phyloP scores from a whole-genome alignment of 2,329 filamentous ascomycete genomes.

The Phialocephala sp. region DNA sequence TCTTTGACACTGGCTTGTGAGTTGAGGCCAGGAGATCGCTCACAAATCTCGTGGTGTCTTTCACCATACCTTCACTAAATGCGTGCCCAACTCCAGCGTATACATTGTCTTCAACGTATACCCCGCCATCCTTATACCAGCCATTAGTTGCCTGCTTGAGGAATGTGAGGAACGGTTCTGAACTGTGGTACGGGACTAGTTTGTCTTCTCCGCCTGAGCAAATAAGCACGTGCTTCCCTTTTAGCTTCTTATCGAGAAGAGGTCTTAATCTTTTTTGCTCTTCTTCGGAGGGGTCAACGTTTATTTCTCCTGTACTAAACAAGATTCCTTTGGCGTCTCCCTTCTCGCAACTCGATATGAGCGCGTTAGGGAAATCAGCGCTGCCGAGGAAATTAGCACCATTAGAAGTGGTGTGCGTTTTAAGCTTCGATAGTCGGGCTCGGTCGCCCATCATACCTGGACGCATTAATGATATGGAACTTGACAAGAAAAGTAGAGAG shows the following conservation, averaged over 20 bases:
- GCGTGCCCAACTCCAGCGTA: slow-evolving; percentile 73
- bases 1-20: slow-evolving; percentile 28
- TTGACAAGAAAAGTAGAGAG: background rate
- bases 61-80: slow-evolving; percentile 71
- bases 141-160: slow-evolving; percentile 58
- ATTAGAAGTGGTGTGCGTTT: slow-evolving; percentile 61
- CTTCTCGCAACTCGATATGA: slow-evolving; percentile 66
- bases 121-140: slow-evolving; percentile 60
- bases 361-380: slow-evolving; percentile 72
- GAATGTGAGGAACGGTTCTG: slow-evolving; percentile 64
- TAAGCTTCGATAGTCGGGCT: slow-evolving; percentile 71
- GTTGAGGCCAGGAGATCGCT: slow-evolving; percentile 43
- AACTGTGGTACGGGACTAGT: slow-evolving; percentile 71
- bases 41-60: slow-evolving; percentile 69
- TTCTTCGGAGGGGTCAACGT: slow-evolving; percentile 36
- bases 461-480: background rate
- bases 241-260: slow-evolving; percentile 55
- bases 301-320: slow-evolving; percentile 57
- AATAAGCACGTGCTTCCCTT: slow-evolving; percentile 68
- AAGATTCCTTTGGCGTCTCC: slow-evolving; percentile 80
- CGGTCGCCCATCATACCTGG: slow-evolving; percentile 74
- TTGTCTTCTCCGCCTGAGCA: slow-evolving; percentile 72
- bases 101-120: slow-evolving; percentile 67
- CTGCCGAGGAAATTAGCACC: slow-evolving; percentile 76
- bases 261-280: slow-evolving; percentile 52